phyloP scores from a whole-genome alignment of 75 land plant species.

The Picea glauca region DNA sequence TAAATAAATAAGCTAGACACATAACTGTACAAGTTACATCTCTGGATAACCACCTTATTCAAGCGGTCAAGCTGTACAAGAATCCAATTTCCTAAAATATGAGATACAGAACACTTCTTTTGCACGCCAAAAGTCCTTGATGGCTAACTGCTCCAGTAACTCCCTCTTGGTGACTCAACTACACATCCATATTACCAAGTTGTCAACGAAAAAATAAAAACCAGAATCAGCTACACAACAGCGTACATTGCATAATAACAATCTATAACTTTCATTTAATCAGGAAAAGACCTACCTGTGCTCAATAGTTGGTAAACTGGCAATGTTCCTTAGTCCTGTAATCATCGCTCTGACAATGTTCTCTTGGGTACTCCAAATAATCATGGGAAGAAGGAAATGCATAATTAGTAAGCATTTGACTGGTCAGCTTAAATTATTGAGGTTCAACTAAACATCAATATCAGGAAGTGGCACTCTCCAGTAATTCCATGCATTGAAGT shows the following conservation, averaged over 20 bases:
- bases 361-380: not conserved
- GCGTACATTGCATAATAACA: not conserved
- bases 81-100: not conserved
- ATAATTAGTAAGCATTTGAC: not conserved
- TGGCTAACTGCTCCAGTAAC: not conserved
- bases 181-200: not conserved
- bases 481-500: slow-evolving; percentile 85
- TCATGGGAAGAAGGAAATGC: not conserved
- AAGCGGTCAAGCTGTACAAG: not conserved
- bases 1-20: slow-evolving; percentile 6
- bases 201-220: not conserved
- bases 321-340: not conserved
- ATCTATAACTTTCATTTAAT: not conserved
- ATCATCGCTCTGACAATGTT: not conserved
- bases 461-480: slow-evolving; percentile 81
- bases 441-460: slow-evolving; percentile 22
- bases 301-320: not conserved
- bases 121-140: not conserved
- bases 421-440: not conserved
- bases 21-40: not conserved
- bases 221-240: not conserved
- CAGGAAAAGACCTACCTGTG: not conserved
- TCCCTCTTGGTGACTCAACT: not conserved
- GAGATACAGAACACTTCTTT: not conserved
- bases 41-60: not conserved